Evolutionary conservation across 2,329 filamentous ascomycete genomes (phyloP), one percentile per base, ranked within the genome.

Genomic region (Cadophora malorum): DNA sequence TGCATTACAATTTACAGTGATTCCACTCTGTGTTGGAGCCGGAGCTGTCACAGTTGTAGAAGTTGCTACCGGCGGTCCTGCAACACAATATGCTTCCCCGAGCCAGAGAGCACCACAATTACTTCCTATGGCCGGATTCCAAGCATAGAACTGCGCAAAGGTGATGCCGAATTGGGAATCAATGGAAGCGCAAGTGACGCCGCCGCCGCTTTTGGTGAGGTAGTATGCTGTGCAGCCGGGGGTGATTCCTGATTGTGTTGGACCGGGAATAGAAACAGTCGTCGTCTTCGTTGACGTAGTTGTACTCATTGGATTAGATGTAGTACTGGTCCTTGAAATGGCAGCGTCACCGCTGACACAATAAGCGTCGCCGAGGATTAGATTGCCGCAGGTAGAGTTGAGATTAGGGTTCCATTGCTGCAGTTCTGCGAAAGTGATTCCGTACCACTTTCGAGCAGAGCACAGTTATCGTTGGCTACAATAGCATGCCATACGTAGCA

Each of bases 351-450:
- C 47, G 21, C 49, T 64, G 61, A 41, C 49, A 64, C 25, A 64
- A 21, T 50, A 47, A 21, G 58, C 60, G 33, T 63, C 50, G 31
- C 58, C 52, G 19, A 58, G 21, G n/a, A 47, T 31, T 12, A 79
- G 73, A 21, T 71, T 70, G 7, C 28, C 50, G 67, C 78, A 79
- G 38, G 69, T 67, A 28, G 56, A 66, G 3, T 71, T 70, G 35
- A 78, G 70, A 16, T 68, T 68, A 16, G 78, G 76, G 71, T 80
- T 78, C 77, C 78, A 78, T 56, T 66, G 53, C 31, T 73, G 58
- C 8, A 77, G 69, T 14, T 78, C 63, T 12, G 69, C 67, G n/a
- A 76, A 62, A 6, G 70, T 69, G 66, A 77, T 73, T 49, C 63
- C 55, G 49, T 70, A 71, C 25, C 55, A 19, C 31, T 6, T 38